Evolutionary conservation across 1,139 yeast genomes (phyloP).

Genomic region (Taphrina confusa): DNA sequence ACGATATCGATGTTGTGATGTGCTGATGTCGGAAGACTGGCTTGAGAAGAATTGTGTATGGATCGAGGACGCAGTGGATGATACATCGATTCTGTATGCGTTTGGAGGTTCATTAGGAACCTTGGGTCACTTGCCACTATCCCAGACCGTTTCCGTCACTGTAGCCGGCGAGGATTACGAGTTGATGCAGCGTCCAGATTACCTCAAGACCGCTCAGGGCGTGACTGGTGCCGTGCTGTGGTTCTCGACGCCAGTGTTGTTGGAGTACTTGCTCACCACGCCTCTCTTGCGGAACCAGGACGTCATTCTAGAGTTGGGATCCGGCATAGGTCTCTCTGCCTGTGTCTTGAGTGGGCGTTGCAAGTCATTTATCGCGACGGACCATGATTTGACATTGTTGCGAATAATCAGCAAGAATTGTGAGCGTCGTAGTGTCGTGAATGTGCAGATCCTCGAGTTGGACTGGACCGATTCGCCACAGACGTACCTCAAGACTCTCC

Average conservation of each 20-base stretch:
- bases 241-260: constrained; percentile 22
- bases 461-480: constrained; percentile 14
- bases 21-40: neutral
- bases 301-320: constrained; percentile 16
- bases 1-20: neutral
- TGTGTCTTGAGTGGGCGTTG: constrained; percentile 11
- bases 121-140: constrained; percentile 18
- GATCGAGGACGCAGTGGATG: constrained; percentile 20
- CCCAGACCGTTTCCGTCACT: neutral
- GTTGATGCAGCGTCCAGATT: constrained; percentile 26
- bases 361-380: constrained; percentile 17
- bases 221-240: constrained; percentile 31
- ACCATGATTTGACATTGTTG: constrained; percentile 12
- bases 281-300: neutral
- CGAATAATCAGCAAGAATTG: constrained; percentile 1
- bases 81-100: constrained; percentile 28
- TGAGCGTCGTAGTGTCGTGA: neutral
- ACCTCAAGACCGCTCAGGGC: constrained; percentile 9
- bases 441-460: constrained; percentile 1
- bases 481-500: constrained; percentile 3
- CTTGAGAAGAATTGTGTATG: neutral
- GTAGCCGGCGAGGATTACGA: constrained; percentile 4
- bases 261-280: neutral
- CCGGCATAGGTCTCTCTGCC: constrained; percentile 20
- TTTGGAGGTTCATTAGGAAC: neutral